These are phyloP conservation scores for Collybia nuda DNA, from an alignment of 768 basidiomycete genomes.

Conservation along the genomic window DNA sequence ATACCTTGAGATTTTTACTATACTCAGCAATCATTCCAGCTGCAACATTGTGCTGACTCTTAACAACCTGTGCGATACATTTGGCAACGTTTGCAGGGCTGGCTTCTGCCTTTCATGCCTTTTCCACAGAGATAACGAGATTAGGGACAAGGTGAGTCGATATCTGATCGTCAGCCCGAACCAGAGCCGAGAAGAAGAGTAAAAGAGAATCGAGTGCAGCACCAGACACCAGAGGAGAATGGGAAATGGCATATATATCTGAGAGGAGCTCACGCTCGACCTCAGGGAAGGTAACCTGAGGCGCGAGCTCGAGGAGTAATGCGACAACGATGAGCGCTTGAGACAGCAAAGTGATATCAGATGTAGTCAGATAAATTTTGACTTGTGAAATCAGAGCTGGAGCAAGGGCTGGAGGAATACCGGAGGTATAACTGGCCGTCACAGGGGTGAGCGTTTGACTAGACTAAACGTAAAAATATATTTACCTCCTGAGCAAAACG, in stretches of 20 bases:
- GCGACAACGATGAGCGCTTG: conserved; percentile 68
- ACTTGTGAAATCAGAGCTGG: conserved; percentile 69
- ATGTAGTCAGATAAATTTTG: conserved; percentile 68
- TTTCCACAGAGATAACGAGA: conserved; percentile 66
- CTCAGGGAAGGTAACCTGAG: conserved; percentile 67
- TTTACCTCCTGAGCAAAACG: conserved; percentile 66
- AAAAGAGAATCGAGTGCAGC: conserved; percentile 80
- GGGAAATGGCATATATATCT: conserved; percentile 68
- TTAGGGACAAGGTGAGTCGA: conserved; percentile 80
- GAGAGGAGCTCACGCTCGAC: conserved; percentile 70
- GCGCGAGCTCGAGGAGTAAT: conserved; percentile 67
- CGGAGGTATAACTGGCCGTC: conserved; percentile 33
- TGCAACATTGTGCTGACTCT: conserved; percentile 65
- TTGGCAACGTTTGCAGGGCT: conserved; percentile 76
- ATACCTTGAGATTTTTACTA: conserved; percentile 76
- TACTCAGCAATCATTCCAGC: conserved; percentile 86
- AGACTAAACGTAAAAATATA: conserved; percentile 2
- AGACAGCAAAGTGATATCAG: conserved; percentile 78
- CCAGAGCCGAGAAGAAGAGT: conserved; percentile 79
- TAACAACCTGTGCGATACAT: conserved; percentile 83
- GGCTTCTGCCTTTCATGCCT: conserved; percentile 56
- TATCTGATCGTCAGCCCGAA: conserved; percentile 80
- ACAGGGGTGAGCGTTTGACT: not conserved
- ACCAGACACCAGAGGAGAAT: conserved; percentile 78
- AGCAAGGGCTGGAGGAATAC: conserved; percentile 57